A percentile compares a stretch with the other conserved stretches of the same genome.
Evolutionary conservation across 441 rosid species (phyloP).

Genomic region (Mallotus repandus): DNA sequence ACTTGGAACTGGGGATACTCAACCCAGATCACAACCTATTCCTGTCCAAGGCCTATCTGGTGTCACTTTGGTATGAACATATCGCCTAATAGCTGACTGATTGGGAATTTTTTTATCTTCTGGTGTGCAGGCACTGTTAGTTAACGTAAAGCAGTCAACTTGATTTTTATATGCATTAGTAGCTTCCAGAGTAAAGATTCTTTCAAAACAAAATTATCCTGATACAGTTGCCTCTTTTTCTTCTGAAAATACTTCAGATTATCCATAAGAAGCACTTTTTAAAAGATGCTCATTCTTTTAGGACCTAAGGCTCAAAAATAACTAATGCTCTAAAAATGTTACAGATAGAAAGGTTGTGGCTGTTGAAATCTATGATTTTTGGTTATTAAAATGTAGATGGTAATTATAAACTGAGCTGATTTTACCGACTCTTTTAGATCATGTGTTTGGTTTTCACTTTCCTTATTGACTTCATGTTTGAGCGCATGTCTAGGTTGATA

Average conservation of each 20-base stretch:
- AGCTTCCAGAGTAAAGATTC: not conserved
- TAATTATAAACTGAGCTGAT: not conserved
- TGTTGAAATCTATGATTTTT: not conserved
- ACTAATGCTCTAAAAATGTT: not conserved
- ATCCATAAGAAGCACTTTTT: not conserved
- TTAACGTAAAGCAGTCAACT: not conserved
- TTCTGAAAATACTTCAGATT: not conserved
- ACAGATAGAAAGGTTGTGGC: too few species aligned
- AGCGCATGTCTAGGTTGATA: slow-evolving; percentile 69
- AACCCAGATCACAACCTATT: slow-evolving; percentile 95
- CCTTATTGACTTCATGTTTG: slow-evolving; percentile 18
- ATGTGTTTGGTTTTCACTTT: slow-evolving; percentile 15
- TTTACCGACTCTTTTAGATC: not conserved
- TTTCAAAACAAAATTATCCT: not conserved
- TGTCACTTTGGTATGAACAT: slow-evolving; percentile 69
- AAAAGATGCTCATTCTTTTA: not conserved
- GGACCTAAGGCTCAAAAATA: not conserved
- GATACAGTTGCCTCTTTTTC: not conserved
- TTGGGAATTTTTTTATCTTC: not conserved
- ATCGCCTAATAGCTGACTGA: slow-evolving; percentile 11
- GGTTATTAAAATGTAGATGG: not conserved
- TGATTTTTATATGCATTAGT: not conserved
- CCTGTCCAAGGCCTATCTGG: slow-evolving; percentile 81
- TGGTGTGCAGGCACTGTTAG: not conserved
- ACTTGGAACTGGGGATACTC: slow-evolving; percentile 99